Conservation (phyloP, 768 basidiomycete species). For the Xanthoconium stramineum region DNA sequence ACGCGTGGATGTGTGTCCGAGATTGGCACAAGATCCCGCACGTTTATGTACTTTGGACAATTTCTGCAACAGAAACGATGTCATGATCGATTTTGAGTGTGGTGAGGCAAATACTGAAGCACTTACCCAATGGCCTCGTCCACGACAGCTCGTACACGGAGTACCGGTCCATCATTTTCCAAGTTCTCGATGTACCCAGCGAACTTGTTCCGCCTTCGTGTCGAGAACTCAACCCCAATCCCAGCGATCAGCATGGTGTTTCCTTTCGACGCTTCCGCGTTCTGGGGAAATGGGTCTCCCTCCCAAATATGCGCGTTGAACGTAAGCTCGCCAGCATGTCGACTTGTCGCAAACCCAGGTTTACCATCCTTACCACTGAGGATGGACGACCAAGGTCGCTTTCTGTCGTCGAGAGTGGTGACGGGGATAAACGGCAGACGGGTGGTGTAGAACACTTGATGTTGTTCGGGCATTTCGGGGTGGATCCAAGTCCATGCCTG, state of each 20-base stretch:
- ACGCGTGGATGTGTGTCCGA: slow-evolving; percentile 39
- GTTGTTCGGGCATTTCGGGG: slow-evolving; percentile 48
- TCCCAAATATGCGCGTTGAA: slow-evolving; percentile 44
- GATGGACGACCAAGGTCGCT: slow-evolving; percentile 60
- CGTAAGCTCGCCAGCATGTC: slow-evolving; percentile 36
- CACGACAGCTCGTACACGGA: slow-evolving; percentile 40
- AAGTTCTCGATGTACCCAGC: slow-evolving; percentile 46
- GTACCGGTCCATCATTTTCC: slow-evolving; percentile 25
- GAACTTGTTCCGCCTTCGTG: slow-evolving; percentile 60
- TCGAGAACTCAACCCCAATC: slow-evolving; percentile 59
- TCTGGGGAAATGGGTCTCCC: slow-evolving; percentile 53
- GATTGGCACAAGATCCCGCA: slow-evolving; percentile 48
- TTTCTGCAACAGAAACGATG: slow-evolving; percentile 38
- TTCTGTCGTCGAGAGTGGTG: slow-evolving; percentile 47
- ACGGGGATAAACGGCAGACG: slow-evolving; percentile 54
- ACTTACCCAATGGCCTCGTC: slow-evolving; percentile 60
- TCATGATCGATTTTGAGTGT: neutral
- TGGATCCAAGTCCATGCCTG: slow-evolving; percentile 39
- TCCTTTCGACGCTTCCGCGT: slow-evolving; percentile 14
- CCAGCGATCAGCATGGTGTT: slow-evolving; percentile 46
- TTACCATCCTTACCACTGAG: slow-evolving; percentile 43
- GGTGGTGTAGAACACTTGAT: slow-evolving; percentile 47
- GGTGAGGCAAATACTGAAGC: neutral
- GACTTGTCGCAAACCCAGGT: slow-evolving; percentile 43
- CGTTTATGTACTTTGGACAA: slow-evolving; percentile 68